Base-by-base conservation (phyloP, 257 asterid genomes). In the Ligustrum vulgare region DNA sequence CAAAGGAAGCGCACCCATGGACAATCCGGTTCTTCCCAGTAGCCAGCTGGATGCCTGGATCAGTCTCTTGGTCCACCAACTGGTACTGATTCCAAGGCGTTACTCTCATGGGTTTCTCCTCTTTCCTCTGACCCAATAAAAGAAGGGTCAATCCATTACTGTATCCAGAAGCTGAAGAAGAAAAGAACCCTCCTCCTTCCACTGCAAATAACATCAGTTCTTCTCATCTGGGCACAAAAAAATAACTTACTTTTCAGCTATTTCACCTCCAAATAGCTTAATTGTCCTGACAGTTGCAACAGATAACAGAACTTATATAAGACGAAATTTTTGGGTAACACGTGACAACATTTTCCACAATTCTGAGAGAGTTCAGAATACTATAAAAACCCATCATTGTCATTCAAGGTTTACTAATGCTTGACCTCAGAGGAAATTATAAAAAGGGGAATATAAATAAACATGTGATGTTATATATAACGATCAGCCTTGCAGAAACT, bases 131-230 rank as follows among this genome's bases (percentile, higher is more conserved):
- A 72, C 98, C 93, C 93, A 93, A 84, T 79, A 95, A 81, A 74
- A 95, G 96, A 77, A 95, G 97, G 88, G 96, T 82, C 86, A 95
- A 82, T 66, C 97, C 98, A 89, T 93, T 93, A 82, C 97, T 91
- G 84, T 95, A 95, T 72, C 99, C 99, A 66, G 97, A 90, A 23
- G 94, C 99, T 75, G 99, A 95, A 83, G 99, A 88, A 78, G 98
- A 95, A 93, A 95, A 95, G 87, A 95, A 93, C n/a, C 98, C 97
- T 80, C 99, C 99, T 84, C 99, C 99, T 90, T 93, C 99, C 80
- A 88, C 96, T 75, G 99, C 97, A 75, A 95, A 86, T 93, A 95
- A 88, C 99, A 95, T 95, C 89, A 83, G 98, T 79, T 82, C 92
- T 84, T 88, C 88, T 91, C 99, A 95, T 95, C 96, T 83, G 92